Percentiles rank a stretch among this genome's conserved stretches.
phyloP scores from a whole-genome alignment of 2,329 filamentous ascomycete species.

The Penicillium sp. region DNA sequence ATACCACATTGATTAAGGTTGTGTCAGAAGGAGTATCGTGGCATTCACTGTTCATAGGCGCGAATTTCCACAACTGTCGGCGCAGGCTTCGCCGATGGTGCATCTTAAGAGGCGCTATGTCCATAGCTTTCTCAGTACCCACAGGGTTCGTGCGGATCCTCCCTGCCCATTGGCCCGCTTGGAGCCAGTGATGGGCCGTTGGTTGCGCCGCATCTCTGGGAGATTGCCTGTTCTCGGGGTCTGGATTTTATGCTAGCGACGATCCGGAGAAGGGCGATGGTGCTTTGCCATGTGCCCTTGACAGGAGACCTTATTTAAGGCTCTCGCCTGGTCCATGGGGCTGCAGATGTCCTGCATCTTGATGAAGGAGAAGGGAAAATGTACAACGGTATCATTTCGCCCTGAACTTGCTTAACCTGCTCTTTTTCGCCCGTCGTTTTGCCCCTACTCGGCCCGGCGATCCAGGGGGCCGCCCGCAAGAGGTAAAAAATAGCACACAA shows the following conservation, averaged over 20 bases:
- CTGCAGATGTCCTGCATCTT: too few relatives aligned
- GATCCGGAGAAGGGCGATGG: slow-evolving; percentile 18
- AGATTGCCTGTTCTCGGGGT: slow-evolving; percentile 11
- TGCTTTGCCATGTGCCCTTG: background rate
- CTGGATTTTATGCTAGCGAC: slow-evolving; percentile 14
- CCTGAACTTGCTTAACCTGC: slow-evolving; percentile 5
- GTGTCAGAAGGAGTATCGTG: background rate
- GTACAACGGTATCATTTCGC: background rate
- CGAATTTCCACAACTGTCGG: background rate
- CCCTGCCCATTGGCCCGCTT: slow-evolving; percentile 25
- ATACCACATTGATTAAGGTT: background rate
- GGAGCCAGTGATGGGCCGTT: slow-evolving; percentile 14
- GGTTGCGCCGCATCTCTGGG: slow-evolving; percentile 13
- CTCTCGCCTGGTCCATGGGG: background rate
- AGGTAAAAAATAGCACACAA: background rate
- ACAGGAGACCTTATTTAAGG: slow-evolving; percentile 8
- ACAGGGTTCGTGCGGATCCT: slow-evolving; percentile 19
- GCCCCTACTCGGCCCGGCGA: slow-evolving; percentile 13
- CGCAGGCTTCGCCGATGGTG: slow-evolving; percentile 1
- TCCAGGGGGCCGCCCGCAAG: slow-evolving; percentile 11
- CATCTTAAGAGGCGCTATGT: slow-evolving; percentile 20
- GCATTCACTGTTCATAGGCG: background rate
- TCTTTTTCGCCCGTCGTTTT: slow-evolving; percentile 1
- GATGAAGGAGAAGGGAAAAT: background rate
- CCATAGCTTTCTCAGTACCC: slow-evolving; percentile 23